Base-by-base conservation (phyloP, 2,329 filamentous ascomycete genomes). In the Hymenoscyphus repandus region DNA sequence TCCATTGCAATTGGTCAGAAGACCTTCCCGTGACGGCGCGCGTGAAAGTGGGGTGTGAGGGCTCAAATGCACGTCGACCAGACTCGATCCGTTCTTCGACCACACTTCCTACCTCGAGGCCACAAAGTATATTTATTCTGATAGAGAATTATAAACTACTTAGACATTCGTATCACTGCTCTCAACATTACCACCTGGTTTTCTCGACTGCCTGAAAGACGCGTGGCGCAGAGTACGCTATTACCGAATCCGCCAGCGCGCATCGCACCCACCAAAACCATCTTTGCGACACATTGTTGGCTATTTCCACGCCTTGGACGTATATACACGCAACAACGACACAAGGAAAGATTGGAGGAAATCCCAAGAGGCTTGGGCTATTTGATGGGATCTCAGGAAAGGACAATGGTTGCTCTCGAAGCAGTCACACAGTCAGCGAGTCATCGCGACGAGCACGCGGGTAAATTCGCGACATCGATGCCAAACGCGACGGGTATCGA, bases 341-440 rank as follows among this genome's bases (percentile, higher is more conserved):
- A n/a, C 18, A 5, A 31, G 42, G 31, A 15, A 45, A 43, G 36
- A 39, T 7, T 43, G 27, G 6, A 18, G 5, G n/a, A 3, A 45
- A 36, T n/a, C 45, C 32, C 20, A 32, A 15, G 13, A 37, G 18
- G 12, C 12, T 7, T 22, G 11, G 11, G 34, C 18, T n/a, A 37
- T 18, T 40, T 50, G 45, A 65, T 65, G 60, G 62, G 61, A 45
- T 52, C 59, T 50, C 57, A 60, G 42, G 54, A 59, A 31, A 42
- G 63, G 45, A 61, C 60, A 51, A 60, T 63, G 47, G 62, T 61
- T 52, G 58, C 62, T 41, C 57, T 62, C 45, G 54, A 54, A 43
- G 45, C 58, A 53, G 50, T 59, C 47, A 51, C 52, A 52, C 47
- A 53, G 37, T 52, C 43, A 33, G 38, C 53, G 51, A 54, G 53